phyloP scores from a whole-genome alignment of 768 basidiomycete genomes.

The Hygrocybe coccinea region DNA sequence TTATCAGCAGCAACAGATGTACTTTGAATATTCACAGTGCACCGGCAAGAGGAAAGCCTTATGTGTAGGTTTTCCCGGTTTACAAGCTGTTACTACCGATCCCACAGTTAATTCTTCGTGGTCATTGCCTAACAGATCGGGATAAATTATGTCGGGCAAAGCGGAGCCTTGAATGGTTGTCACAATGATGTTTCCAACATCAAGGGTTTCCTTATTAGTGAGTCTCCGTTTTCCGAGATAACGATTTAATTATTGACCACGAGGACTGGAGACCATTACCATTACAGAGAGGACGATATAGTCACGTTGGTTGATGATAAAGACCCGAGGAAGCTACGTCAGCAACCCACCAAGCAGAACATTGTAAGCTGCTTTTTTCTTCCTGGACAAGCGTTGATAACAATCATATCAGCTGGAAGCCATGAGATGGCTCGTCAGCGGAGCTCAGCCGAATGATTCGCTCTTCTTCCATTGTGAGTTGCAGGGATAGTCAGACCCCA shows the following conservation, averaged over 20 bases:
- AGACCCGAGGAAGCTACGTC: constrained; percentile 41
- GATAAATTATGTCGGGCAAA: constrained; percentile 76
- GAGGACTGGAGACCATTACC: constrained; percentile 42
- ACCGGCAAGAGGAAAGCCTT: constrained; percentile 84
- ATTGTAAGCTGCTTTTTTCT: constrained; percentile 58
- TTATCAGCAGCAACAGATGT: constrained; percentile 50
- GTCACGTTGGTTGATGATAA: constrained; percentile 82
- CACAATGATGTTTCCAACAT: constrained; percentile 90
- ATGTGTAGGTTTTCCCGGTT: constrained; percentile 51
- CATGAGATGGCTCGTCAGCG: constrained; percentile 89
- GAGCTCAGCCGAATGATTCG: constrained; percentile 76
- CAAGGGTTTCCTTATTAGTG: constrained; percentile 67
- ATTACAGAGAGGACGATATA: constrained; percentile 75
- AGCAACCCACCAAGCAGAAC: constrained; percentile 72
- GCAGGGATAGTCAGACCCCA: background rate
- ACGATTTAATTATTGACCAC: background rate
- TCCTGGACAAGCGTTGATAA: background rate
- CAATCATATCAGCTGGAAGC: constrained; percentile 50
- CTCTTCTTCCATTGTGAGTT: constrained; percentile 83
- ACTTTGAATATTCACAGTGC: constrained; percentile 87
- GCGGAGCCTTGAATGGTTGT: constrained; percentile 71
- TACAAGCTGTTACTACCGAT: background rate
- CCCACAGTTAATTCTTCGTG: background rate
- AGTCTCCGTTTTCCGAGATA: constrained; percentile 19
- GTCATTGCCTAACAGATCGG: constrained; percentile 55